Base-by-base conservation (phyloP, 192 early-diverging fungal species). In the Rhizoclosmatium globosum region DNA sequence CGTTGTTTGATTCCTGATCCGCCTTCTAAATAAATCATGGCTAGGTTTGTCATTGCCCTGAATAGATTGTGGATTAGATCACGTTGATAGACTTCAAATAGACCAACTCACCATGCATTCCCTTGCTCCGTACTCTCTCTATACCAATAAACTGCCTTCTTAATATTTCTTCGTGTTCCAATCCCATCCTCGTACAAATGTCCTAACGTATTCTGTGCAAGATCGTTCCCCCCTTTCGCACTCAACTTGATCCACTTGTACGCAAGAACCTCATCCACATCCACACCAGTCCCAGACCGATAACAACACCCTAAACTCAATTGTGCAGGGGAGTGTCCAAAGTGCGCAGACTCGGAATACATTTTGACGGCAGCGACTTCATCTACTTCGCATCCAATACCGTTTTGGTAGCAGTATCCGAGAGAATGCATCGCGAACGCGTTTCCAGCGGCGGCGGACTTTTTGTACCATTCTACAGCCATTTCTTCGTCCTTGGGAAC, bases 161-260 rank as follows among this genome's bases (percentile, higher is more conserved):
- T 84, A 7, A 87, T 65, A 80, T 93, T 86, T 77, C 84, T 85
- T 45, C 87, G 76, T 11, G 84, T 84, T 21, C 94, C 95, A 4
- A 92, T 82, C 2, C 94, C 95, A 68, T 94, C 92, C 72, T 95
- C 93, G 68, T 94, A 95, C 46, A 94, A 86, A 71, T 91, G 92
- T 2, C 94, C 95, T 42, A 96, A 86, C 13, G 93, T 93, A 72
- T 94, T 94, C 71, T 94, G 92, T 31, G 92, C 94, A 3, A 93
- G 78, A 38, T 92, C 87, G 77, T 93, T 92, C 4, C 91, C 92
- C 53, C 85, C 85, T 47, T 84, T 77, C 3, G 93, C 93, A 17
- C 87, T 82, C 57, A 80, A 81, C 21, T 85, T 87, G 80, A 94
- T 92, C 91, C 91, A 95, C 61, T 90, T 81, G 81, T 94, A 91